Evolutionary conservation across 805 yeast genomes (phyloP).

Genomic region (Torulaspora microellipsoides): DNA sequence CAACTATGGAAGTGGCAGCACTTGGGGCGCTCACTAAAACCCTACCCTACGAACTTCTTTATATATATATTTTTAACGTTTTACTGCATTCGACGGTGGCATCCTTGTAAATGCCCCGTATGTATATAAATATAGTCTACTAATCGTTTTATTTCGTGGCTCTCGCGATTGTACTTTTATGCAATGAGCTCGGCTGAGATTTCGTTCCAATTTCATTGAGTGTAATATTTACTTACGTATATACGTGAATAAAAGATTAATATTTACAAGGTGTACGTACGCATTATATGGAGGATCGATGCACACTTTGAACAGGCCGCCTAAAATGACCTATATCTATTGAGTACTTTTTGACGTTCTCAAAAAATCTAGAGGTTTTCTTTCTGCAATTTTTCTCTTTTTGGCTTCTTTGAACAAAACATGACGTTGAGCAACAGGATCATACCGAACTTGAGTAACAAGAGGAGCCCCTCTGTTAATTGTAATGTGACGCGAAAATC

Average conservation of each 20-base stretch:
- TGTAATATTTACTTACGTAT: too few relatives aligned
- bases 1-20: constrained; percentile 29
- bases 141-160: too few relatives aligned
- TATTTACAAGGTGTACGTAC: constrained; percentile 6
- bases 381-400: constrained; percentile 71
- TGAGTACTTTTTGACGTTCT: constrained; percentile 28
- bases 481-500: constrained; percentile 72
- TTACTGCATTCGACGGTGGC: constrained; percentile 1
- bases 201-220: too few relatives aligned
- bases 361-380: constrained; percentile 45
- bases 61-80: not conserved
- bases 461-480: constrained; percentile 78
- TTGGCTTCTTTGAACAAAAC: constrained; percentile 85
- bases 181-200: too few relatives aligned
- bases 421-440: constrained; percentile 84
- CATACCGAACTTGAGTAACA: constrained; percentile 79
- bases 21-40: constrained; percentile 31
- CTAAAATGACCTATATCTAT: not conserved
- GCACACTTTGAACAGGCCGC: too few relatives aligned
- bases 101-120: too few relatives aligned
- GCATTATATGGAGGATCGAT: not conserved
- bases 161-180: too few relatives aligned
- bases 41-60: not conserved
- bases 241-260: not conserved
- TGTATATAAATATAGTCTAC: too few relatives aligned